Percentiles rank a stretch among this genome's conserved stretches.
phyloP scores from a whole-genome alignment of 1,139 yeast species.

The Geotrichum bryndzae region DNA sequence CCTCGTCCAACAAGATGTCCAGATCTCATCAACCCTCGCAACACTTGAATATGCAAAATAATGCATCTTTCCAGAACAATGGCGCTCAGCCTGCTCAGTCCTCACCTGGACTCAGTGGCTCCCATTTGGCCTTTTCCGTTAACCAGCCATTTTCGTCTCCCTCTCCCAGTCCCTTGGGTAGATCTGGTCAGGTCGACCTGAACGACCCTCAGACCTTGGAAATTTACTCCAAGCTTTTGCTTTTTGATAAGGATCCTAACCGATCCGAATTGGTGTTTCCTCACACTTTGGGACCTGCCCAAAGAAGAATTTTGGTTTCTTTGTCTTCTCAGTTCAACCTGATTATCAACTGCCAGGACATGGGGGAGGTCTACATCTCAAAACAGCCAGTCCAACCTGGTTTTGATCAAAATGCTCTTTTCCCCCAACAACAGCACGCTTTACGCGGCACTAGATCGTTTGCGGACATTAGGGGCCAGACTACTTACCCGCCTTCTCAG shows the following conservation, averaged over 20 bases:
- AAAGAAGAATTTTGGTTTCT: slow-evolving; percentile 53
- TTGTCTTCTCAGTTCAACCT: slow-evolving; percentile 48
- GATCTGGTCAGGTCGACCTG: slow-evolving; percentile 52
- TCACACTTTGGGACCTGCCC: slow-evolving; percentile 51
- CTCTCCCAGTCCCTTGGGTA: background rate
- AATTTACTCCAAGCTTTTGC: slow-evolving; percentile 70
- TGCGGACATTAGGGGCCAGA: slow-evolving; percentile 44
- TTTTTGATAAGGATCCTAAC: slow-evolving; percentile 72
- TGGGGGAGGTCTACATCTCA: slow-evolving; percentile 16
- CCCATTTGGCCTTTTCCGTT: slow-evolving; percentile 12
- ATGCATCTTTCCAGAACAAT: slow-evolving; percentile 7
- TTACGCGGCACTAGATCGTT: slow-evolving; percentile 48
- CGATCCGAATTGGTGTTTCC: slow-evolving; percentile 67
- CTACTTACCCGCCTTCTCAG: slow-evolving; percentile 24
- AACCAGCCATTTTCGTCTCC: slow-evolving; percentile 9
- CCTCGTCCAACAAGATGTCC: slow-evolving; percentile 18
- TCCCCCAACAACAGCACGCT: background rate
- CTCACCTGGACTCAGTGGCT: slow-evolving; percentile 5
- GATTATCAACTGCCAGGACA: slow-evolving; percentile 25
- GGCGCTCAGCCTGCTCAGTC: slow-evolving; percentile 19
- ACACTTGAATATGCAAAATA: slow-evolving; percentile 3
- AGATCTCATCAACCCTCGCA: slow-evolving; percentile 10
- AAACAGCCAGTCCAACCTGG: background rate
- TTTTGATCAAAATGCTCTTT: background rate
- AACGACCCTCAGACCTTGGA: slow-evolving; percentile 90